Conservation (phyloP, 345 rosid genomes). For the Luvunga scandens region DNA sequence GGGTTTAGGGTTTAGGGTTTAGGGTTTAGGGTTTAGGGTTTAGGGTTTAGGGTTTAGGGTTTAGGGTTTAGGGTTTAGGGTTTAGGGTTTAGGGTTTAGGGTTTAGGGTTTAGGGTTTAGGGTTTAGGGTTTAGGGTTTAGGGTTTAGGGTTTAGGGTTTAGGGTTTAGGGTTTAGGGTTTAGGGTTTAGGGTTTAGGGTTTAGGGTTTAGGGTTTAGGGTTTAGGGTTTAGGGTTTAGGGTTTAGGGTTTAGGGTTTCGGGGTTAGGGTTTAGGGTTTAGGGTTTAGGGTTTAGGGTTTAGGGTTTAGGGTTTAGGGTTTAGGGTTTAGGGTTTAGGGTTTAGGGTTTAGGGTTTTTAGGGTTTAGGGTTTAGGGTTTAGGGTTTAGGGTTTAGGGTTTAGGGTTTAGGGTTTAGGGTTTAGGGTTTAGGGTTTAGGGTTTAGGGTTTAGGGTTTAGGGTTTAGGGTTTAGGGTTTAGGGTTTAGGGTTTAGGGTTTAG, state of each 20-base stretch:
- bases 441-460: too few relatives aligned
- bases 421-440: too few relatives aligned
- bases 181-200: slow-evolving; percentile 8
- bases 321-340: too few relatives aligned
- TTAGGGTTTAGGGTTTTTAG: too few relatives aligned
- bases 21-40: slow-evolving; percentile 28
- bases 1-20: slow-evolving; percentile 25
- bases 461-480: too few relatives aligned
- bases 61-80: slow-evolving; percentile 25
- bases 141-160: slow-evolving; percentile 27
- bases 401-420: too few relatives aligned
- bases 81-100: slow-evolving; percentile 30
- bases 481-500: too few relatives aligned
- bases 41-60: slow-evolving; percentile 28
- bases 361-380: too few relatives aligned
- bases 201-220: slow-evolving; percentile 5
- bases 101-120: slow-evolving; percentile 21
- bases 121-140: too few relatives aligned
- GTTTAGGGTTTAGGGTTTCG: slow-evolving; percentile 9
- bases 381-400: too few relatives aligned
- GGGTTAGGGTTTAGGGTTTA: slow-evolving; percentile 5
- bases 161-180: slow-evolving; percentile 28
- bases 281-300: too few relatives aligned
- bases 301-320: too few relatives aligned
- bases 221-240: slow-evolving; percentile 24